phyloP scores from a whole-genome alignment of 225 moss, liverwort and hornwort genomes.

The Lunularia cruciata region DNA sequence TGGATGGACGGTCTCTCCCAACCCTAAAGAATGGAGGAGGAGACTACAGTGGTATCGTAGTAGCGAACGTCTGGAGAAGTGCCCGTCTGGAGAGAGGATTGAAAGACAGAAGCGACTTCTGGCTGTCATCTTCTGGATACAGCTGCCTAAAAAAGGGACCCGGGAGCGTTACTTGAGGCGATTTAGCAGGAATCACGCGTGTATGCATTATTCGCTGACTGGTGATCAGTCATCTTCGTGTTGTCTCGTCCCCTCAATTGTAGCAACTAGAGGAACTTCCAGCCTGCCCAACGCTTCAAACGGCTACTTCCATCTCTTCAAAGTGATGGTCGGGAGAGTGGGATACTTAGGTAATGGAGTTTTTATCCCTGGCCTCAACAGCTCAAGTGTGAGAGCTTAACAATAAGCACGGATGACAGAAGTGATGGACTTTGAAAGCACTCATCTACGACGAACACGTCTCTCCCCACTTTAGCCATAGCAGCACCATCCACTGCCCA shows the following conservation, averaged over 20 bases:
- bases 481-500: not conserved
- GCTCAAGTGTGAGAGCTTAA: conserved; percentile 19
- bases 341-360: not conserved
- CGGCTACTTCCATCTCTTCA: not conserved
- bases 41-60: not conserved
- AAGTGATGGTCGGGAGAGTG: not conserved
- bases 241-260: not conserved
- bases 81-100: not conserved
- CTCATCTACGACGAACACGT: conserved; percentile 11
- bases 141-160: not conserved
- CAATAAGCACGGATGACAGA: conserved; percentile 1
- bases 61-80: not conserved
- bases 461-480: not conserved
- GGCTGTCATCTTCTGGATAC: conserved; percentile 1
- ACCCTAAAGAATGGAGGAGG: not conserved
- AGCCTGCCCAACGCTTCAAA: not conserved
- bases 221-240: conserved; percentile 7
- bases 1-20: not conserved
- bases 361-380: conserved; percentile 1
- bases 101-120: not conserved
- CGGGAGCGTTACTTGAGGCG: not conserved
- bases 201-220: conserved; percentile 6
- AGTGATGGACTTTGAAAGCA: conserved; percentile 10
- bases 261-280: not conserved
- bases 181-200: not conserved